Conservation (phyloP, 768 basidiomycete species). For the Mycena galericulata region DNA sequence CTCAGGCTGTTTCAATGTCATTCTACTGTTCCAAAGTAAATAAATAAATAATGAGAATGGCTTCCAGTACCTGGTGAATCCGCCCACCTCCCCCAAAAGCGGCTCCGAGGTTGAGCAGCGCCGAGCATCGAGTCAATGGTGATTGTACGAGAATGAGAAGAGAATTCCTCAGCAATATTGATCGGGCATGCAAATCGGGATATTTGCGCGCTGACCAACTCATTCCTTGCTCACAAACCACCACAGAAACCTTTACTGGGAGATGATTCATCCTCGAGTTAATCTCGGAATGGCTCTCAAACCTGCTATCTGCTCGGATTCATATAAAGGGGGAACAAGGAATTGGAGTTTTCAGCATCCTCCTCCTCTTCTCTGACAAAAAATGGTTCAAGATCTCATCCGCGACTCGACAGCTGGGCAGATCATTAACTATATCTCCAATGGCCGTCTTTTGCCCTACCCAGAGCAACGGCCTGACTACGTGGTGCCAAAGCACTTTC, state of each 20-base stretch:
- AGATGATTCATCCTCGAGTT: slow-evolving; percentile 17
- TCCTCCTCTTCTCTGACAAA: neutral
- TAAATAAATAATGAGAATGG: too few species aligned
- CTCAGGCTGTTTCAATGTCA: too few species aligned
- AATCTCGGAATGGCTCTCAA: neutral
- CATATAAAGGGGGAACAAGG: slow-evolving; percentile 5
- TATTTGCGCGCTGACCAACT: neutral
- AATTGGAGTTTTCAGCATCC: neutral
- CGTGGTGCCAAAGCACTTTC: slow-evolving; percentile 23
- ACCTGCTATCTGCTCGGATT: neutral
- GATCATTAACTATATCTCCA: slow-evolving; percentile 41
- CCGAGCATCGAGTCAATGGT: too few species aligned
- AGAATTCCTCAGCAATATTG: neutral
- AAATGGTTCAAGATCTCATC: slow-evolving; percentile 35
- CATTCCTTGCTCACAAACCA: slow-evolving; percentile 16
- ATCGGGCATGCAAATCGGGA: neutral
- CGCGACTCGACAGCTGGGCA: slow-evolving; percentile 46
- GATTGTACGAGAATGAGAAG: too few species aligned
- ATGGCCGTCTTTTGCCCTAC: slow-evolving; percentile 36
- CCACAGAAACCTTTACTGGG: neutral
- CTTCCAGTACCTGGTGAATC: too few species aligned
- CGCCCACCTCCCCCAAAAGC: too few species aligned
- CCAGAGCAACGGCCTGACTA: slow-evolving; percentile 35
- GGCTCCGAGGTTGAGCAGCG: too few species aligned
- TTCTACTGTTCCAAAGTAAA: too few species aligned